These are phyloP conservation scores for Crucibulum cyathiforme DNA, from an alignment of 1,284 basidiomycete species.

Conservation along the genomic window DNA sequence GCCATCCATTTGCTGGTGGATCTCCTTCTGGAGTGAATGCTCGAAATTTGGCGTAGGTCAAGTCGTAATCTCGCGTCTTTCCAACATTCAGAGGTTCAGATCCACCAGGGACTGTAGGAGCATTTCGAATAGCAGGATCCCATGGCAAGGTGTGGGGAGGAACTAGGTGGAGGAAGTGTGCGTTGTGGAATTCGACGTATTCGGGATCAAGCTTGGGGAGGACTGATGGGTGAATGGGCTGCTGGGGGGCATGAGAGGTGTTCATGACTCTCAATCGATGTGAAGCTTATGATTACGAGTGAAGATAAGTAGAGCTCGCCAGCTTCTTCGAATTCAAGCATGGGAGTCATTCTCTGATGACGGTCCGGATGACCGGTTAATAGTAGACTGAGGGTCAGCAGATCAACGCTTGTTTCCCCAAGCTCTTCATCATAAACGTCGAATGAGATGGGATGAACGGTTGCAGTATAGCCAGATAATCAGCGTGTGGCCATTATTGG, in stretches of 20 bases:
- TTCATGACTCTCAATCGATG: too few species aligned
- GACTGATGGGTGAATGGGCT: conserved; percentile 67
- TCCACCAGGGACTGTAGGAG: conserved; percentile 60
- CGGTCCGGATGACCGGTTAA: too few species aligned
- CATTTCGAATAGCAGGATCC: conserved; percentile 60
- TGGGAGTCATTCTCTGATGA: too few species aligned
- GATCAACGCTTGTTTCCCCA: too few species aligned
- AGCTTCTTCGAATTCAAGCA: too few species aligned
- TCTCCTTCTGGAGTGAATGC: conserved; percentile 64
- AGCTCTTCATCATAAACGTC: too few species aligned
- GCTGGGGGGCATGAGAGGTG: conserved; percentile 20
- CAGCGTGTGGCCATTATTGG: too few species aligned
- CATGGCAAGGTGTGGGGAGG: conserved; percentile 65
- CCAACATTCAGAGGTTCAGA: conserved; percentile 62
- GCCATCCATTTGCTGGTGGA: conserved; percentile 60
- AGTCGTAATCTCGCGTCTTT: conserved; percentile 51
- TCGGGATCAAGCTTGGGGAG: conserved; percentile 63
- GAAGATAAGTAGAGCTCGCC: too few species aligned
- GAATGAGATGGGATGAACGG: too few species aligned
- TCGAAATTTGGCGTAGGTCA: conserved; percentile 55
- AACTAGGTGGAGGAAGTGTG: conserved; percentile 47
- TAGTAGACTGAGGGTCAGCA: too few species aligned
- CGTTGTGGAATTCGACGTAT: conserved; percentile 67
- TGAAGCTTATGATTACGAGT: too few species aligned
- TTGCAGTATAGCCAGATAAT: too few species aligned